phyloP scores from a whole-genome alignment of 129 eudicot species.

The Smallanthus sonchifolius region DNA sequence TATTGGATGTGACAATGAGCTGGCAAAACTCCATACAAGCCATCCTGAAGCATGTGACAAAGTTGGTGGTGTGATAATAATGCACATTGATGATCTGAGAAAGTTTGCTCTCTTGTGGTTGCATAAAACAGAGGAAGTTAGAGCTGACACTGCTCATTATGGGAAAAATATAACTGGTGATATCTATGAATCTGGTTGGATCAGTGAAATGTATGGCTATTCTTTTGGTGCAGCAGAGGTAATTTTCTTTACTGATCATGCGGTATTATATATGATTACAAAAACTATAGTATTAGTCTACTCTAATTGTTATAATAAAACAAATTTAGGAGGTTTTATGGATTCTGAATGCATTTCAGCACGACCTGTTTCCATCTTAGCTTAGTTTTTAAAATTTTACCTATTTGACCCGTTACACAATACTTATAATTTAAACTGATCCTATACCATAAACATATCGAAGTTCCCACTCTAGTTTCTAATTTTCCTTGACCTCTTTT shows the following conservation, averaged over 20 bases:
- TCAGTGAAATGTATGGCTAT: slow-evolving; percentile 99
- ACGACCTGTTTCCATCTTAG: background rate
- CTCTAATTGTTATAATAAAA: background rate
- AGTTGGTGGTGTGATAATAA: slow-evolving; percentile 92
- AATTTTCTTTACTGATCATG: background rate
- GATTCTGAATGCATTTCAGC: background rate
- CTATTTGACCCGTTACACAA: background rate
- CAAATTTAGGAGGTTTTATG: background rate
- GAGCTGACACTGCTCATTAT: slow-evolving; percentile 90
- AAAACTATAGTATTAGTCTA: background rate
- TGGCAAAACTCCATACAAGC: slow-evolving; percentile 84
- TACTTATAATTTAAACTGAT: background rate
- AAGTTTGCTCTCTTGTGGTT: slow-evolving; percentile 83
- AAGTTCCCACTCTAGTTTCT: background rate
- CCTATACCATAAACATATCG: background rate
- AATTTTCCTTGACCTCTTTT: background rate
- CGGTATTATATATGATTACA: background rate
- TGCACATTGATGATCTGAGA: slow-evolving; percentile 83
- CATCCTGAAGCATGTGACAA: slow-evolving; percentile 95
- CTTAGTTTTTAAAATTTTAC: background rate
- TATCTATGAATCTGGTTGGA: slow-evolving; percentile 90
- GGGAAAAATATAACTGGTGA: slow-evolving; percentile 78
- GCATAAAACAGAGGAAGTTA: slow-evolving; percentile 95
- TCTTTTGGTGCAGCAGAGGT: slow-evolving; percentile 99
- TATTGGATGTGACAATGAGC: slow-evolving; percentile 89